Base-by-base conservation (phyloP, 306 rosid genomes). In the Acacia acuminata region DNA sequence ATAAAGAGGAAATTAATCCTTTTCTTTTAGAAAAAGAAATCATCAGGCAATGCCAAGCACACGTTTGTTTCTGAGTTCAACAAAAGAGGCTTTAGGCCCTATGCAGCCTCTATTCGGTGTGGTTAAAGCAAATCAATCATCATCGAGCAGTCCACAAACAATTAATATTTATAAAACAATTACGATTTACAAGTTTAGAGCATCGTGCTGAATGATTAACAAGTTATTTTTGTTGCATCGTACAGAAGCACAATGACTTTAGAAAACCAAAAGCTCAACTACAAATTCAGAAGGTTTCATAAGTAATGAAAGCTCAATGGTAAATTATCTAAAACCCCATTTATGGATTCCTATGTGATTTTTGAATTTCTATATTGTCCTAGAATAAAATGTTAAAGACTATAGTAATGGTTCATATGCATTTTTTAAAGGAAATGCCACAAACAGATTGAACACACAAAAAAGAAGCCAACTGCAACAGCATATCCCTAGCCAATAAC, bases 111-210 rank as follows among this genome's bases (percentile, higher is more conserved):
- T 15, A 5, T 50, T 50, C 8, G 8, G 56, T 50, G 56, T 16
- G 56, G n/a, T 50, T 50, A 15, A 50, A 50, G n/a, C 97, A 86
- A 81, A 81, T 8, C 42, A 90, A 90, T 87, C 97, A 92, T 92
- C 97, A 90, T 86, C 56, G 88, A 92, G 97, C 94, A 78, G 10
- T 14, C 40, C 27, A 55, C 43, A 64, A 25, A 30, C 15, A 11
- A 55, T 7, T 7, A 55, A 17, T 7, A 53, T 16, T 7, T 20
- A 53, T 16, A 25, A 11, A 20, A 30, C 20, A 11, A 55, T 5
- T 7, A 55, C 5, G 22, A 55, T 20, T 55, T 17, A 20, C 1
- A 24, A 55, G 25, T 55, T 55, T 6, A 55, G 61, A 55, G 16
- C 7, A 50, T 50, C 8, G 4, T 16, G 5, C 48, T 19, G 56